Evolutionary conservation across 164 flowering plant species (phyloP), one percentile per base, ranked within the genome.

Genomic region (Taxillus chinensis): DNA sequence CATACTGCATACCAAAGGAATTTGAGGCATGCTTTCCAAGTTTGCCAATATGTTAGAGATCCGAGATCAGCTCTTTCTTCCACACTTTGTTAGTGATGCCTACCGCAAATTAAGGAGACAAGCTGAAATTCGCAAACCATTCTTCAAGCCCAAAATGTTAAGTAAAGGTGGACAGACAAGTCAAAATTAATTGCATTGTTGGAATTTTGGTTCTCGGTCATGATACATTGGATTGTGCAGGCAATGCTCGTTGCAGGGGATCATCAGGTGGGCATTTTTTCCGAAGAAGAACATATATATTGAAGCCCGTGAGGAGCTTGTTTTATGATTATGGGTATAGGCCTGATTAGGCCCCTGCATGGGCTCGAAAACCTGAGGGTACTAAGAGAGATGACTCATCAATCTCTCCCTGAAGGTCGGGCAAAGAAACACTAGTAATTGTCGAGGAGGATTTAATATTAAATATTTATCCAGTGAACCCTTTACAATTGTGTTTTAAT

Each of bases 171-270:
- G 27, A 27, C 27, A 27, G 46, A 17, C 3, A 57, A 48, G 42
- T 45, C 42, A 68, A 64, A 39, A 11, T 8, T 9, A 43, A 11
- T 50, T 13, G 13, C 15, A 3, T 59, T 38, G 27, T n/a, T 5
- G 54, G 40, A 12, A 39, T 62, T 37, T 16, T 8, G 7, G 11
- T 39, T 57, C 59, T 43, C 39, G 45, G 5, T 63, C 45, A 41
- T 63, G 9, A 53, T 9, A 55, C 46, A 5, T 58, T 67, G 53
- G 43, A 52, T 62, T 64, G 45, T 61, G 48, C 80, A 93, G 99
- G 96, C 91, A 39, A 87, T 91, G 89, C 68, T 87, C 73, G 99
- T 91, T 15, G 96, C 95, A 6, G 98, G 98, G 60, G 99, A 95
- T 79, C 98, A 95, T 64, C 78, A 96, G 48, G 99, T 95, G 45